phyloP scores from a whole-genome alignment of 495 filamentous ascomycete species.

The Tuber calosporum region DNA sequence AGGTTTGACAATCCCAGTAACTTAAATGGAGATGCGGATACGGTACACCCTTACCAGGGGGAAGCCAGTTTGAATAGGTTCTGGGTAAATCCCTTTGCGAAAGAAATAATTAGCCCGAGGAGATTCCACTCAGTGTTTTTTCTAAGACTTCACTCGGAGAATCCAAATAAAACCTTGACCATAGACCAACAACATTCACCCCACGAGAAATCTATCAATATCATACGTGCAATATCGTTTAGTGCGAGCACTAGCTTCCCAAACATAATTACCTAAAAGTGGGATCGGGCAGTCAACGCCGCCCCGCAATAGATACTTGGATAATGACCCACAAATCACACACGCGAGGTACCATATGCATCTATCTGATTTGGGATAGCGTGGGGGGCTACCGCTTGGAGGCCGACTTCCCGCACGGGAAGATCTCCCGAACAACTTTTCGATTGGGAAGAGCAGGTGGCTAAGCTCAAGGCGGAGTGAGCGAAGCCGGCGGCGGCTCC shows the following conservation, averaged over 20 bases:
- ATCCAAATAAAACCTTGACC: neutral
- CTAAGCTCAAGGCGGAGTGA: neutral
- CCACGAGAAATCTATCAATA: neutral
- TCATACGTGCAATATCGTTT: neutral
- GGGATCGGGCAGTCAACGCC: neutral
- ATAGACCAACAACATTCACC: neutral
- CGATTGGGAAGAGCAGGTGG: neutral
- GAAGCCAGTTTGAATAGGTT: neutral
- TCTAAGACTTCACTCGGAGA: neutral
- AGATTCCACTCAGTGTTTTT: neutral
- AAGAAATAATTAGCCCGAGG: neutral
- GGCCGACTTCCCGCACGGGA: neutral
- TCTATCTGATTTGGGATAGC: neutral
- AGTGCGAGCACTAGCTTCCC: neutral
- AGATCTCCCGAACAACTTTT: neutral
- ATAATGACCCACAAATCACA: neutral
- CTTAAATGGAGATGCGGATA: neutral
- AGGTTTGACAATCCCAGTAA: neutral
- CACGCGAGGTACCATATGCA: neutral
- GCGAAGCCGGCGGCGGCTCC: neutral
- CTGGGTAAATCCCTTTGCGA: neutral
- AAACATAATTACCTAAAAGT: neutral
- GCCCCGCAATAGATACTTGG: neutral
- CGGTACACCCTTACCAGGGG: neutral
- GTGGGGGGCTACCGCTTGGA: neutral